phyloP scores from a whole-genome alignment of 495 filamentous ascomycete species.

The Emericellopsis terricola region DNA sequence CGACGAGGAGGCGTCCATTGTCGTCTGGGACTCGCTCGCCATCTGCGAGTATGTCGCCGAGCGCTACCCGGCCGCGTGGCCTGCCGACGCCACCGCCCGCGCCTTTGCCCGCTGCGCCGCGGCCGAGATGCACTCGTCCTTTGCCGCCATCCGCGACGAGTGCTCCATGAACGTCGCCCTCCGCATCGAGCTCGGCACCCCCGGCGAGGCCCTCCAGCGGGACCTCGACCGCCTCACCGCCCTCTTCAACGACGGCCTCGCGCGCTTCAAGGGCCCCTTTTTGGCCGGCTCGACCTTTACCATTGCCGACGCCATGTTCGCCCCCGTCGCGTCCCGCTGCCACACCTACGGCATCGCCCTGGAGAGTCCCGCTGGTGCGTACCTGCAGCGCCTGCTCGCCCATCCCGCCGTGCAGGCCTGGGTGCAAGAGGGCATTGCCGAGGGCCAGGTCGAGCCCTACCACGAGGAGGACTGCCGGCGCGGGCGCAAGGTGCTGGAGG shows the following conservation, averaged over 20 bases:
- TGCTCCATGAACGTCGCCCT: slow-evolving; percentile 28
- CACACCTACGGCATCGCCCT: slow-evolving; percentile 9
- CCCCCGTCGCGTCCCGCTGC: slow-evolving; percentile 16
- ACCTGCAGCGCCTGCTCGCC: slow-evolving; percentile 7
- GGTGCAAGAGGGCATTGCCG: slow-evolving; percentile 7
- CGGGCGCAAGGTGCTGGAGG: slow-evolving; percentile 3
- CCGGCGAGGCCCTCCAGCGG: slow-evolving; percentile 7
- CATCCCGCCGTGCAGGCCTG: slow-evolving; percentile 11
- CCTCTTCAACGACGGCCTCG: slow-evolving; percentile 21
- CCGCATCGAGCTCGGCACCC: slow-evolving; percentile 11
- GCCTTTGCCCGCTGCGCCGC: slow-evolving; percentile 30
- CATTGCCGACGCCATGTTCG: slow-evolving; percentile 23
- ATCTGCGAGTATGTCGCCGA: slow-evolving; percentile 37
- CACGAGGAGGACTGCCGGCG: slow-evolving; percentile 8
- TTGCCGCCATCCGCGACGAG: slow-evolving; percentile 22
- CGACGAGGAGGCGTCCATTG: slow-evolving; percentile 6
- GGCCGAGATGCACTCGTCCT: slow-evolving; percentile 38
- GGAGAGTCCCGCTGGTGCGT: slow-evolving; percentile 6
- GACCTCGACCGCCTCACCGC: slow-evolving; percentile 15
- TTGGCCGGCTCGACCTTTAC: slow-evolving; percentile 19
- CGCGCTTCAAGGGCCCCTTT: slow-evolving; percentile 17
- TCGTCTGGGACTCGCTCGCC: slow-evolving; percentile 32
- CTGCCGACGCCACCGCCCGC: slow-evolving; percentile 27
- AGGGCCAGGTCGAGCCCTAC: slow-evolving; percentile 4
- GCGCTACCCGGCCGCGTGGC: slow-evolving; percentile 24